These are phyloP conservation scores for Fusarium coffeatum DNA, from an alignment of 2,329 filamentous ascomycete species.

Conservation along the genomic window DNA sequence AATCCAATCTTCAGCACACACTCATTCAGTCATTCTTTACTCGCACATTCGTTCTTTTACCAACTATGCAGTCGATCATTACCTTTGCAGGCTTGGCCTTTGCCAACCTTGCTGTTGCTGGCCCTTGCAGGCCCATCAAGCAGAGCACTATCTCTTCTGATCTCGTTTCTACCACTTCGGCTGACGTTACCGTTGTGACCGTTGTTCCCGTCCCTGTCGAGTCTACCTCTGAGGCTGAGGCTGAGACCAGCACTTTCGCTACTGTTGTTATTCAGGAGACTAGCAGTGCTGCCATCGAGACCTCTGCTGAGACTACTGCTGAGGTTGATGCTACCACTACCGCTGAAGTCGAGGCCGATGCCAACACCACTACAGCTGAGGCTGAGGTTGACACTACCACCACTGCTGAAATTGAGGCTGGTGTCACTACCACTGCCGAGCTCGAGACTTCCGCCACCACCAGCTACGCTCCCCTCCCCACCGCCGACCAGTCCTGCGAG, in stretches of 20 bases:
- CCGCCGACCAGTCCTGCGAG: conserved; percentile 13
- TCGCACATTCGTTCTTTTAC: neutral
- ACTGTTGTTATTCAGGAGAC: conserved; percentile 1
- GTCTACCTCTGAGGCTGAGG: neutral
- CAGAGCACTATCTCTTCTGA: neutral
- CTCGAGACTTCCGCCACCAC: neutral
- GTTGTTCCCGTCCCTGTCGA: neutral
- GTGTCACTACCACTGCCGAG: neutral
- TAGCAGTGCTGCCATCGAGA: neutral
- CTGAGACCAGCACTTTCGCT: neutral
- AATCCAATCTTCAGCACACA: neutral
- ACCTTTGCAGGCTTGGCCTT: conserved; percentile 16
- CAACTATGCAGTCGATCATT: conserved; percentile 8
- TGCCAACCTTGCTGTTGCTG: conserved; percentile 10
- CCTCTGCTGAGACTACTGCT: neutral
- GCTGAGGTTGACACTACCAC: neutral
- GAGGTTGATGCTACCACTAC: neutral
- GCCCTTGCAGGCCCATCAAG: conserved; percentile 5
- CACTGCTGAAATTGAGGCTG: neutral
- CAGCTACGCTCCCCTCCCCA: neutral
- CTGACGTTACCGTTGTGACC: neutral
- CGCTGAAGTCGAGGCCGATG: neutral
- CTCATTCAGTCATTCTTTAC: conserved; percentile 2
- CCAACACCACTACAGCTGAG: neutral
- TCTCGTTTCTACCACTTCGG: neutral